These are phyloP conservation scores for Jatropha curcas DNA, from an alignment of 345 rosid genomes.

Conservation along the genomic window DNA sequence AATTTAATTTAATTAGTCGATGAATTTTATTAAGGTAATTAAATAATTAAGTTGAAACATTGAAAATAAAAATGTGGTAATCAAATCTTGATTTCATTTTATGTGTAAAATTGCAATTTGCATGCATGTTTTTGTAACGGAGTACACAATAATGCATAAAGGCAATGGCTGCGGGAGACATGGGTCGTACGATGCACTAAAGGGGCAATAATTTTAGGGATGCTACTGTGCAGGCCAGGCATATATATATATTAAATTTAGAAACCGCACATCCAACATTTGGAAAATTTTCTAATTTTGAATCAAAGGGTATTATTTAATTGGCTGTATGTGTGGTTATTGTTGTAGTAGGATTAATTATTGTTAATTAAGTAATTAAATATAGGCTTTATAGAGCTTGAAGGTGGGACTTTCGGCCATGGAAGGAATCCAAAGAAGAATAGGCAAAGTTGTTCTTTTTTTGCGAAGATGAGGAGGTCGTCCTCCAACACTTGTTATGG, in stretches of 20 bases:
- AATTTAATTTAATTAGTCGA: no score
- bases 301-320: no score
- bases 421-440: slow-evolving; percentile 26
- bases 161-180: slow-evolving; percentile 15
- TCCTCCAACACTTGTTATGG: slow-evolving; percentile 21
- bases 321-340: no score
- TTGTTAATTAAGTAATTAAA: no score
- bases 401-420: slow-evolving; percentile 35
- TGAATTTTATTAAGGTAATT: no score
- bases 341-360: no score
- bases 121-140: slow-evolving; percentile 10
- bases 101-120: no score
- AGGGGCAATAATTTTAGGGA: slow-evolving; percentile 3
- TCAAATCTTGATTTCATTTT: no score
- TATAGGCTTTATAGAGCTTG: background rate
- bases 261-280: no score
- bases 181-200: slow-evolving; percentile 12
- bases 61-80: no score
- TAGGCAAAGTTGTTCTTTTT: background rate
- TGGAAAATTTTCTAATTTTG: no score
- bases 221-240: background rate
- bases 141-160: background rate
- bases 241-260: background rate
- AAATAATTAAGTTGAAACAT: no score
- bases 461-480: slow-evolving; percentile 15